These are phyloP conservation scores for Geranomyces variabilis DNA, from an alignment of 192 early-diverging fungal species.

Conservation along the genomic window DNA sequence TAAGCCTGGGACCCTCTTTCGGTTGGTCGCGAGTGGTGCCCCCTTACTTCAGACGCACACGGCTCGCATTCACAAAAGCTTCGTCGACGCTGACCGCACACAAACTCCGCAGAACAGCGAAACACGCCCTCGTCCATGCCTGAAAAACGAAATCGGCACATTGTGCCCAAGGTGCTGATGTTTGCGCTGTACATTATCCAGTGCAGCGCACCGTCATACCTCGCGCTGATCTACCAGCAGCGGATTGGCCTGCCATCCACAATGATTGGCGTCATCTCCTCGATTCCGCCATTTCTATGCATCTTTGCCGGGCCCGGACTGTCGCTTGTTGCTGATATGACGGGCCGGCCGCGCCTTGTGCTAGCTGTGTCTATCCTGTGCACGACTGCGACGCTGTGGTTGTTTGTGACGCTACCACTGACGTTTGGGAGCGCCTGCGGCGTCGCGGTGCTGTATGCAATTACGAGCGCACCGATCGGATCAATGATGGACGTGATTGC, in stretches of 20 bases:
- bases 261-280: slow-evolving; percentile 21
- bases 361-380: slow-evolving; percentile 10
- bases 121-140: background rate
- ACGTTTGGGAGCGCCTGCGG: slow-evolving; percentile 21
- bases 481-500: slow-evolving; percentile 31
- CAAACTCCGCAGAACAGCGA: too few species aligned
- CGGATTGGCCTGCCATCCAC: slow-evolving; percentile 17
- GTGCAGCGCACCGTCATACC: slow-evolving; percentile 31
- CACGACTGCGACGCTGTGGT: slow-evolving; percentile 23
- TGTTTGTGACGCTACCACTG: slow-evolving; percentile 25
- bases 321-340: slow-evolving; percentile 28
- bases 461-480: slow-evolving; percentile 31
- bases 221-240: slow-evolving; percentile 31
- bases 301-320: slow-evolving; percentile 28
- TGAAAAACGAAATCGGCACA: background rate
- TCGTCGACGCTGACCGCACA: too few species aligned
- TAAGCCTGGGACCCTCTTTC: too few species aligned
- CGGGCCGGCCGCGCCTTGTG: slow-evolving; percentile 24
- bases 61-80: too few species aligned
- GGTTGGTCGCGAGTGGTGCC: too few species aligned
- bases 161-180: slow-evolving; percentile 34
- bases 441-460: slow-evolving; percentile 30
- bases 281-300: slow-evolving; percentile 30
- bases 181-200: slow-evolving; percentile 30
- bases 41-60: too few species aligned